These are phyloP conservation scores for Fusarium tuaranense DNA, from an alignment of 2,329 filamentous ascomycete species.

Conservation along the genomic window DNA sequence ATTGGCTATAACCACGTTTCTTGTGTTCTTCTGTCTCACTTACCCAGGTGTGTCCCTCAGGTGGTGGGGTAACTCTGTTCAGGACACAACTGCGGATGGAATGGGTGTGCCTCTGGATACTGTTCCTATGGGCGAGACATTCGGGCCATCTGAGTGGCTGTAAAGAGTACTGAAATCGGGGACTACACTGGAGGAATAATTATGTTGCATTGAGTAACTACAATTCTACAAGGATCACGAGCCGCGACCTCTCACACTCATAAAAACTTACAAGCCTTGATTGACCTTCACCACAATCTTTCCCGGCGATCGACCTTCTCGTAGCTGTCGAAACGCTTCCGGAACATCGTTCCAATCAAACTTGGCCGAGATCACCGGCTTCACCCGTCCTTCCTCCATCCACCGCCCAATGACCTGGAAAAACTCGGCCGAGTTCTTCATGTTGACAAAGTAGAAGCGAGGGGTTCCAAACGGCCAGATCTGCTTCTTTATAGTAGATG, in stretches of 20 bases:
- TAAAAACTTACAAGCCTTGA: neutral
- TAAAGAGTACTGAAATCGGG: neutral
- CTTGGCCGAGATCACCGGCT: neutral
- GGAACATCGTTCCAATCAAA: conserved; percentile 7
- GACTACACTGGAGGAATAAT: neutral
- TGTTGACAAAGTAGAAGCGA: conserved; percentile 15
- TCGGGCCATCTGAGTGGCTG: conserved; percentile 21
- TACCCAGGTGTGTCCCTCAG: conserved; percentile 15
- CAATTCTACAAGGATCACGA: neutral
- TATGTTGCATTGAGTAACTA: neutral
- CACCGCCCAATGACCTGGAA: conserved; percentile 5
- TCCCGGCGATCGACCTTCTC: neutral
- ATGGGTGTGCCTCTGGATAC: conserved; percentile 16
- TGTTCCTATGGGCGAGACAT: conserved; percentile 13
- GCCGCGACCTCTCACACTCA: neutral
- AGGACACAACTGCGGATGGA: conserved; percentile 17
- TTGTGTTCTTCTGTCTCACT: conserved; percentile 26
- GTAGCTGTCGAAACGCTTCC: neutral
- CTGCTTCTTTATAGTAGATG: neutral
- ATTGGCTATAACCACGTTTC: conserved; percentile 20
- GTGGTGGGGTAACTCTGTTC: conserved; percentile 33
- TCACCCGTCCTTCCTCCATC: conserved; percentile 11
- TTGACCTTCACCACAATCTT: conserved; percentile 16
- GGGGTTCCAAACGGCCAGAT: neutral
- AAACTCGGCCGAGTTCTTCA: conserved; percentile 15